These are phyloP conservation scores for Tuber calosporum DNA, from an alignment of 495 filamentous ascomycete genomes.

Conservation along the genomic window DNA sequence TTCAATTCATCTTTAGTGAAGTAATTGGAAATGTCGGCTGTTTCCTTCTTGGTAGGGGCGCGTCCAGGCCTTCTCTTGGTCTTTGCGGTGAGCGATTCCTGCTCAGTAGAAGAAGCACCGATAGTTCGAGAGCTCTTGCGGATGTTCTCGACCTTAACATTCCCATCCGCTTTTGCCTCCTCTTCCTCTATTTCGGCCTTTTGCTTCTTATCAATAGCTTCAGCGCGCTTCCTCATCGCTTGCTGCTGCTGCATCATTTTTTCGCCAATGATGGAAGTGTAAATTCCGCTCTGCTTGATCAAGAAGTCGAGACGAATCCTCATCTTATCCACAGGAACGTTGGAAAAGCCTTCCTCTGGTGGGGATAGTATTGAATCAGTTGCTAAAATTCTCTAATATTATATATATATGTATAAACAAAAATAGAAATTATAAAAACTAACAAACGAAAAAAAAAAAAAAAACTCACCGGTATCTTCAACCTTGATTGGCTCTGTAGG, in stretches of 20 bases:
- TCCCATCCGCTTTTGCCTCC: neutral
- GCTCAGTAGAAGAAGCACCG: neutral
- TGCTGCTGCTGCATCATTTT: conserved; percentile 37
- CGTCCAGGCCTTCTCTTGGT: conserved; percentile 14
- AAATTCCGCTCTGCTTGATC: conserved; percentile 38
- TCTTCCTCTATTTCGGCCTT: conserved; percentile 10
- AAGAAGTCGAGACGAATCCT: conserved; percentile 35
- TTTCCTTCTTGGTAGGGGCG: conserved; percentile 10
- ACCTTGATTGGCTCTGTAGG: neutral
- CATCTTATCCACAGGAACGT: conserved; percentile 35
- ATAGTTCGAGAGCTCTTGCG: conserved; percentile 24
- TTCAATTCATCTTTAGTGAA: conserved; percentile 35
- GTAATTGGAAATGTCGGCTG: conserved; percentile 29
- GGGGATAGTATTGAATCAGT: neutral
- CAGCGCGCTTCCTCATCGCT: conserved; percentile 28
- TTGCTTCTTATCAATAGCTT: conserved; percentile 29
- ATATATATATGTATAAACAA: neutral
- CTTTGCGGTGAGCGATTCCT: conserved; percentile 7
- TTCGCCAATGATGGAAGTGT: conserved; percentile 38
- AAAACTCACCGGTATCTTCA: neutral
- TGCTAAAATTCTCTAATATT: neutral
- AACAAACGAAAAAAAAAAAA: neutral
- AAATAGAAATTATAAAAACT: neutral
- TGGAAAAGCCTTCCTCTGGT: conserved; percentile 18
- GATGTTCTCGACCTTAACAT: conserved; percentile 5